phyloP scores from a whole-genome alignment of 164 flowering plant genomes.

The Nymphaea colorata region DNA sequence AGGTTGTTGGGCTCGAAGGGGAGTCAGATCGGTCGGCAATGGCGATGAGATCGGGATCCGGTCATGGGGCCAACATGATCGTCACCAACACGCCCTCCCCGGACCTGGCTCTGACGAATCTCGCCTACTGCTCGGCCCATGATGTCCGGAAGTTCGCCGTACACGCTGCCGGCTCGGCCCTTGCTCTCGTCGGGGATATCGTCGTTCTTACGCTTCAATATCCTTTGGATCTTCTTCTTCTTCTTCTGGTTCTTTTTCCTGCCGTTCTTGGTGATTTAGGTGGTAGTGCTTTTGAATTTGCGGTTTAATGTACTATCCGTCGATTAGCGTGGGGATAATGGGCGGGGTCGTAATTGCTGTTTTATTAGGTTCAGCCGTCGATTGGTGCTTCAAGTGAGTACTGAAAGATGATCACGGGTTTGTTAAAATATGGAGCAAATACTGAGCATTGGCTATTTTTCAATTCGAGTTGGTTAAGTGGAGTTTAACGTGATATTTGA shows the following conservation, averaged over 20 bases:
- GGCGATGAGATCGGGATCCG: slow-evolving; percentile 24
- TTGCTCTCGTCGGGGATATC: slow-evolving; percentile 45
- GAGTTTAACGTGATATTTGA: too few species aligned
- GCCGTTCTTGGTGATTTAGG: neutral
- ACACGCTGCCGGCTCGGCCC: slow-evolving; percentile 37
- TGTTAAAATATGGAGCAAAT: too few species aligned
- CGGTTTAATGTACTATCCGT: neutral
- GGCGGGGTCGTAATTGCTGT: neutral
- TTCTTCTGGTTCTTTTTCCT: neutral
- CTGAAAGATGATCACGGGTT: too few species aligned
- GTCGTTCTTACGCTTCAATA: slow-evolving; percentile 68
- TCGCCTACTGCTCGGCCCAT: slow-evolving; percentile 46
- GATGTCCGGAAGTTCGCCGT: slow-evolving; percentile 46
- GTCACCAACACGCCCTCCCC: slow-evolving; percentile 59
- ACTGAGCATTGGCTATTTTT: too few species aligned
- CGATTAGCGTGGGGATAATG: neutral
- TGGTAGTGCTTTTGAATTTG: neutral
- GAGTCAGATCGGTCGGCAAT: slow-evolving; percentile 3
- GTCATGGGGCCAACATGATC: slow-evolving; percentile 19
- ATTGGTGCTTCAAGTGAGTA: too few species aligned
- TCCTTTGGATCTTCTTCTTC: slow-evolving; percentile 32
- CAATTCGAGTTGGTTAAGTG: too few species aligned
- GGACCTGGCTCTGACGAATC: slow-evolving; percentile 54
- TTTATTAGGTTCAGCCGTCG: neutral
- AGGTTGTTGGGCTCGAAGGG: too few species aligned